These are phyloP conservation scores for Leccinum fallax DNA, from an alignment of 1,284 basidiomycete species.

Conservation along the genomic window DNA sequence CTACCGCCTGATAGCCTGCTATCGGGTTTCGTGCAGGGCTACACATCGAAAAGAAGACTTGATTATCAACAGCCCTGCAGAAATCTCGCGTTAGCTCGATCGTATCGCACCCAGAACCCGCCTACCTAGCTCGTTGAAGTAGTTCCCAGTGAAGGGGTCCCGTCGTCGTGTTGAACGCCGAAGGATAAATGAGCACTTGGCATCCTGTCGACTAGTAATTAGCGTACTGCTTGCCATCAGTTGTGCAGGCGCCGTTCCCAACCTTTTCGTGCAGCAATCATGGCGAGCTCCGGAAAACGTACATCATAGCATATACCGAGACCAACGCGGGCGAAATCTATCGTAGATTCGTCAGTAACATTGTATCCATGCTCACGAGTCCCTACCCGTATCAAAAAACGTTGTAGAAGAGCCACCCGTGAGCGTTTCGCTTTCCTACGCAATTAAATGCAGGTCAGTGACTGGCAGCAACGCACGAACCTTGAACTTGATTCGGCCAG, in stretches of 20 bases:
- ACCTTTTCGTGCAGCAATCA: constrained; percentile 90
- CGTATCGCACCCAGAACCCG: constrained; percentile 9
- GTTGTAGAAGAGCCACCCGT: constrained; percentile 79
- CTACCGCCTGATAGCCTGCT: constrained; percentile 84
- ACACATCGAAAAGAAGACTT: constrained; percentile 94
- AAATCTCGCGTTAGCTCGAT: constrained; percentile 12
- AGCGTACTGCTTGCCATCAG: neutral
- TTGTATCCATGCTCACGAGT: neutral
- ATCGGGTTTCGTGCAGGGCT: constrained; percentile 88
- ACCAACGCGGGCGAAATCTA: constrained; percentile 88
- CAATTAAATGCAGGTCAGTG: constrained; percentile 1
- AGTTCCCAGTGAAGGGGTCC: constrained; percentile 98
- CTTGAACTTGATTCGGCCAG: constrained; percentile 96
- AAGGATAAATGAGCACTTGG: constrained; percentile 89
- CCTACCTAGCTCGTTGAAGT: constrained; percentile 82
- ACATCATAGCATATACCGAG: constrained; percentile 92
- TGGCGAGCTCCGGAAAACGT: constrained; percentile 94
- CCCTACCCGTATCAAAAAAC: constrained; percentile 84
- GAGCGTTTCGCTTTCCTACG: constrained; percentile 91
- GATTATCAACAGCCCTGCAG: constrained; percentile 90
- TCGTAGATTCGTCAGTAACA: neutral
- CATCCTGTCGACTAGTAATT: constrained; percentile 57
- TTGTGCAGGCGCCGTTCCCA: constrained; percentile 10
- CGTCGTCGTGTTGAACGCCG: constrained; percentile 89
- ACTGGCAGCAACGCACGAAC: constrained; percentile 43